Base-by-base conservation (phyloP, 768 basidiomycete species). In the Mycena leptocephala region DNA sequence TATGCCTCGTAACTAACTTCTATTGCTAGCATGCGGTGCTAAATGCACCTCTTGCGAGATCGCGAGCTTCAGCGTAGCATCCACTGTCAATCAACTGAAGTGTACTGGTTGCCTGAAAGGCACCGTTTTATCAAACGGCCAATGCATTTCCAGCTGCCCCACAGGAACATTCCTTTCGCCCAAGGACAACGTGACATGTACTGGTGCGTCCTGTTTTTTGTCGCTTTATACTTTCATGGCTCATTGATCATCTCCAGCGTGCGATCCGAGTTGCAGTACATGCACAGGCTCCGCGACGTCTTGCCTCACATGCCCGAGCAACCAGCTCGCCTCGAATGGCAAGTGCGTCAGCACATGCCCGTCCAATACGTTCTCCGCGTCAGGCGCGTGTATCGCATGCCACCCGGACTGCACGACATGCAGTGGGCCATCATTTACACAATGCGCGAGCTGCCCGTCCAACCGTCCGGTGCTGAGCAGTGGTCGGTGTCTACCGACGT, bases 381-480 rank as follows among this genome's bases (percentile, higher is more conserved):
- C 91, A 35, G 91, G 92, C 28, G 84, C 90, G 32, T 97, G 96
- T 85, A 81, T 92, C 69, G 79, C 92, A 7, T 98, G 97, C 83
- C 96, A 97, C 74, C 92, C 95, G 0, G 97, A 97, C 81, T 98
- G 96, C 80, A 92, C 91, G 20, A 92, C 94, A 2, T 98, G 97
- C 84, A 92, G 92, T 28, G 96, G 95, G n/a, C 80, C 90, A 26
- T 90, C 92, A 0, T 95, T 95, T 85, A 92, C 91, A 81, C 93
- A 96, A 81, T 98, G 96, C 84, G 88, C 92, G 10, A 90, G 90
- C 61, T 97, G 96, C 80, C 88, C 92, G 37, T 79, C 92, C 32
- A 85, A 87, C 26, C 90, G 92, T 0, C 96, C 95, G 0, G 95
- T 96, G 46, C 91, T 93, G 58, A 90, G 90, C 46, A 92, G 90